Base-by-base conservation (phyloP, 805 yeast genomes). In the Yamadazyma sp. region DNA sequence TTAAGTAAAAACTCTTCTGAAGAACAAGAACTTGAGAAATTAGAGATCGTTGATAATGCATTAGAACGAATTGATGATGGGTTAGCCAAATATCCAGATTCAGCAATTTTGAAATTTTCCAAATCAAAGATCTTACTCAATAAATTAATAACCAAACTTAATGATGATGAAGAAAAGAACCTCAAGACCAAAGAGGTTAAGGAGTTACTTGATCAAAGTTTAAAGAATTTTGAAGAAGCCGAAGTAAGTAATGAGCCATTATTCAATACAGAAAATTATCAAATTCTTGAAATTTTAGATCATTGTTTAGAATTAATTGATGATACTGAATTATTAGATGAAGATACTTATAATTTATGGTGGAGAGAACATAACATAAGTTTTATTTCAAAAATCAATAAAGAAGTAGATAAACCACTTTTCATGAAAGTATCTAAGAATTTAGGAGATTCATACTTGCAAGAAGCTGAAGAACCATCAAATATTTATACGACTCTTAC, bases 11-110 rank as follows among this genome's bases (percentile, higher is more conserved):
- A 77, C 43, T 58, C 66, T 8, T 65, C 60, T 37, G 51, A 55
- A 3, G 42, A 44, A 5, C 30, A 47, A 11, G 44, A 45, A 23
- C 70, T 82, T 7, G 55, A 59, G 8, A 83, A 76, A 13, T 30
- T 28, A 10, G 36, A 34, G 12, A 31, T 85, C 69, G 53, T 86
- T 35, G 75, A 74, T 9, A 86, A 83, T 25, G 83, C 95, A 4
- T 41, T 82, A 15, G 96, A 86, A 40, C 73, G 95, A 45, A 65
- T 77, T 18, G 72, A 70, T 5, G 48, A 64, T 10, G 95, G 95
- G 0, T 58, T 77, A 27, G 73, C 66, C 8, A 54, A 61, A 30
- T 70, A 62, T 42, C 70, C 78, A 0, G 65, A 72, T 1, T 67
- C 76, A 6, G 47, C 61, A 7, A 65, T 72, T 10, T 56, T 82